These are phyloP conservation scores for Fusarium udum DNA, from an alignment of 2,329 filamentous ascomycete genomes.

Conservation along the genomic window DNA sequence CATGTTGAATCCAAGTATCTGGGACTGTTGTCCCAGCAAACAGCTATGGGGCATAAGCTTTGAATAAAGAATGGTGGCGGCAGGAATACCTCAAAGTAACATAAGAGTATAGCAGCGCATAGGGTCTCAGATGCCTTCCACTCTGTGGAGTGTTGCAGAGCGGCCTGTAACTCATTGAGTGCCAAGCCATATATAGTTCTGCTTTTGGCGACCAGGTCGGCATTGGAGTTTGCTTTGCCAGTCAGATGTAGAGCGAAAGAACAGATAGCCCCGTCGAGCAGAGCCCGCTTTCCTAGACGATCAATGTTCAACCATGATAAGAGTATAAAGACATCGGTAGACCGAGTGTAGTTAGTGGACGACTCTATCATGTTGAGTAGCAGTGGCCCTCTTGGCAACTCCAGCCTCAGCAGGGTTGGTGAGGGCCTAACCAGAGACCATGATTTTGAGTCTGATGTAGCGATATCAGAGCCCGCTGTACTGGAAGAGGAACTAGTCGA, in stretches of 20 bases:
- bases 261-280: constrained; percentile 52
- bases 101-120: constrained; percentile 53
- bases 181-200: constrained; percentile 52
- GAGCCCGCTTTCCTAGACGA: constrained; percentile 48
- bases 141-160: constrained; percentile 49
- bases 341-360: constrained; percentile 26
- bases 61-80: not conserved
- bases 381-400: constrained; percentile 44
- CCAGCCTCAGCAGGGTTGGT: constrained; percentile 21
- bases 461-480: constrained; percentile 13
- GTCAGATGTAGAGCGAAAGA: constrained; percentile 51
- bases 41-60: constrained; percentile 44
- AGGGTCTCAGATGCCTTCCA: constrained; percentile 55
- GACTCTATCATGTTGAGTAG: constrained; percentile 46
- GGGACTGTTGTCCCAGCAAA: constrained; percentile 53
- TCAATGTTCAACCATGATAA: constrained; percentile 42
- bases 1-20: constrained; percentile 53
- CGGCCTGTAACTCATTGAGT: constrained; percentile 48
- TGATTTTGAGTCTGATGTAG: not conserved
- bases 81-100: constrained; percentile 50
- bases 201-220: constrained; percentile 47
- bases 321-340: constrained; percentile 39
- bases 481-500: constrained; percentile 23
- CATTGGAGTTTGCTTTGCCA: constrained; percentile 48
- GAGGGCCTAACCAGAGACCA: constrained; percentile 12